phyloP scores from a whole-genome alignment of 768 basidiomycete genomes.

The Boletales sp. region DNA sequence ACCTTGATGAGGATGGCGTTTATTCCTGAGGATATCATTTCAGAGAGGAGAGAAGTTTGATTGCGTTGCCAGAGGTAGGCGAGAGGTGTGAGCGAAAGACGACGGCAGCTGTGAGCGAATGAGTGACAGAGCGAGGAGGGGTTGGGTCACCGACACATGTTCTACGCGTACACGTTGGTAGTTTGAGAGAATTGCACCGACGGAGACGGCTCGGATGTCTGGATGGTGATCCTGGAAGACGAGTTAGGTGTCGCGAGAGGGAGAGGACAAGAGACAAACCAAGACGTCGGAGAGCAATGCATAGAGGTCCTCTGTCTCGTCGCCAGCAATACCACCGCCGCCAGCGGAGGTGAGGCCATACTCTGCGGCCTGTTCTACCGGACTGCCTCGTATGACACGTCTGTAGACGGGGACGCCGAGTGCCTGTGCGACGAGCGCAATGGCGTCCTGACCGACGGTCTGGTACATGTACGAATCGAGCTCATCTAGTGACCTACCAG shows the following conservation, averaged over 20 bases:
- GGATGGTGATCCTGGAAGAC: constrained; percentile 62
- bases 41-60: constrained; percentile 77
- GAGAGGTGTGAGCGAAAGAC: constrained; percentile 75
- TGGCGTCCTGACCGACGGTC: constrained; percentile 96
- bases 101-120: constrained; percentile 56
- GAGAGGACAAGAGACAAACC: constrained; percentile 41
- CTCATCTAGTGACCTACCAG: constrained; percentile 64
- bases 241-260: constrained; percentile 1
- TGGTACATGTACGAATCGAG: constrained; percentile 98
- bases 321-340: constrained; percentile 59
- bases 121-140: not conserved
- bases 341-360: constrained; percentile 70
- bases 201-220: constrained; percentile 81
- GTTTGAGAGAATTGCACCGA: constrained; percentile 95
- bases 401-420: constrained; percentile 85
- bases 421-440: constrained; percentile 80
- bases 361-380: constrained; percentile 78
- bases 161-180: constrained; percentile 97
- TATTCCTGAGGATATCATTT: constrained; percentile 82
- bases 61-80: constrained; percentile 93
- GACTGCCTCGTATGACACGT: constrained; percentile 72
- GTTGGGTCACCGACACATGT: constrained; percentile 69
- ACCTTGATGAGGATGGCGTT: constrained; percentile 90
- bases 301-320: constrained; percentile 95
- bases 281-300: constrained; percentile 70